A percentile compares a stretch with the other conserved stretches of the same genome.
Conservation (phyloP, 305 asterid species). For the Fraxinus sp. region DNA sequence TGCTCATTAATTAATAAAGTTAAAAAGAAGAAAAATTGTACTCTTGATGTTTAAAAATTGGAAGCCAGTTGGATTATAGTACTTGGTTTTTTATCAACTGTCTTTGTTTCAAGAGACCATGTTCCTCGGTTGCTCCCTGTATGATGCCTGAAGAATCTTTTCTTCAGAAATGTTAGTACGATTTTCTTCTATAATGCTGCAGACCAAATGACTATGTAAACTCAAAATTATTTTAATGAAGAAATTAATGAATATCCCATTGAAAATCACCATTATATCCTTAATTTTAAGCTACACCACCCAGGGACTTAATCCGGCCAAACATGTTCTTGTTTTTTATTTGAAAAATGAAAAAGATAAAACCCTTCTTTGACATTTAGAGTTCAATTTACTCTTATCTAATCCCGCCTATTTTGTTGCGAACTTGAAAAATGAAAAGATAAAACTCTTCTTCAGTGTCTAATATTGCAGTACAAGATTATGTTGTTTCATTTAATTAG, state of each 20-base stretch:
- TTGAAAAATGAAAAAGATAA: background rate
- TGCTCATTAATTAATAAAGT: background rate
- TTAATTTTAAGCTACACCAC: background rate
- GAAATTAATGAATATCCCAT: background rate
- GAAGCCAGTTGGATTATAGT: constrained; percentile 36
- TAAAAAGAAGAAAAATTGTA: background rate
- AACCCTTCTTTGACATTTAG: background rate
- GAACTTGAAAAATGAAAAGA: background rate
- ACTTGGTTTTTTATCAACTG: constrained; percentile 20
- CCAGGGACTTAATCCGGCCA: background rate
- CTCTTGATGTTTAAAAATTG: background rate
- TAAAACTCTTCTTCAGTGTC: background rate
- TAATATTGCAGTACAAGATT: too few relatives aligned
- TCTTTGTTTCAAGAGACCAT: constrained; percentile 41
- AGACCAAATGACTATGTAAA: background rate
- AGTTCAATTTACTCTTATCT: background rate
- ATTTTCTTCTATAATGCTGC: constrained; percentile 26
- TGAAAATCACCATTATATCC: background rate
- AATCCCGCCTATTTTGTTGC: background rate
- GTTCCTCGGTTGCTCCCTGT: constrained; percentile 42
- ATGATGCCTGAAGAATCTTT: constrained; percentile 39
- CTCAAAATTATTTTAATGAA: background rate
- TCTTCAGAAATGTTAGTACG: constrained; percentile 37
- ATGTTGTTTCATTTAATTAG: too few relatives aligned
- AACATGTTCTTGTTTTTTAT: background rate